Evolutionary conservation across 208 protist genomes (phyloP), one percentile per base, ranked within the genome.

Genomic region (Novymonas esmeraldas): DNA sequence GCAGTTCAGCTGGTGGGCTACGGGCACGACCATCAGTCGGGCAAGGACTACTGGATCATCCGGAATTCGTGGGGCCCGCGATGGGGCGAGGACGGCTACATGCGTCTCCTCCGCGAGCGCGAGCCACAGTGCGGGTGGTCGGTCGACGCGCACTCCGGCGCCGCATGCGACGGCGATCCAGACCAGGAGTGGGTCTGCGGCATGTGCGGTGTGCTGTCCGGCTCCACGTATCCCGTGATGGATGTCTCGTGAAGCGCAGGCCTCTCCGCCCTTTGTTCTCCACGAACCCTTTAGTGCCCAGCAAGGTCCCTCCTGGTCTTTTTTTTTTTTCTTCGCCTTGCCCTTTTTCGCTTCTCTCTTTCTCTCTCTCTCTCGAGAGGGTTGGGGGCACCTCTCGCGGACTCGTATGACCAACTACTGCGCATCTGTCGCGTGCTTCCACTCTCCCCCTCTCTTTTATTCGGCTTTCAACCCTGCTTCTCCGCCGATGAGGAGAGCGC

Each of bases 1-100:
- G 94, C 84, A 22, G 93, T 97, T 29, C 78, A 92, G 42, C 76
- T 96, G 3, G 84, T 96, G 10, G 93, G 92, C n/a, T 96, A 95
- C 60, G 87, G 93, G 11, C 78, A 74, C 16, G 81, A 91, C 31
- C 49, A 79, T 26, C 58, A 73, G 52, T 54, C 56, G 18, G 49
- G 70, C 0, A 75, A 67, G 60, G 77, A 90, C 56, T 97, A 97
- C 77, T 98, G 91, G 90, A 87, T 97, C 39, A 81, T 98, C 31
- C 90, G 92, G 50, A 97, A 97, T 70, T 93, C 85, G 2, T 97
- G 91, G 88, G 87, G 86, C 7, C 62, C 70, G 11, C 29, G 54
- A 1, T 97, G 89, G 83, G 94, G 92, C 29, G 81, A 93, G 39
- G 67, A 80, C 3, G 94, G 93, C 7, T 97, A 91, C 64, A 92